Base-by-base conservation (phyloP, 2,329 filamentous ascomycete species). In the Talaromyces funiculosus region DNA sequence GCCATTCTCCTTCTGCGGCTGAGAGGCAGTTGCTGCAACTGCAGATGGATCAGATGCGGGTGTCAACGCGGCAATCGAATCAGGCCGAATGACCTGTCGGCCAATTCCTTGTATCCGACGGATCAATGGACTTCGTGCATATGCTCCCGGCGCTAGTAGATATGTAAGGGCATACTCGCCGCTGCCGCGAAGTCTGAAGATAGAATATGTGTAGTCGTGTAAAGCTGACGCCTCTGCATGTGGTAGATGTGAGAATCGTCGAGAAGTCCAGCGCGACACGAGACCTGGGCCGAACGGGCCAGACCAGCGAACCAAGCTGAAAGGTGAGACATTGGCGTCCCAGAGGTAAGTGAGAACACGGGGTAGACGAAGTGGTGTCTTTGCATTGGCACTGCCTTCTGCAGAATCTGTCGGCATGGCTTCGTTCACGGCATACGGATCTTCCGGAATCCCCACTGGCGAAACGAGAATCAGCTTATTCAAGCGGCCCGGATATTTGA, bases 401-500 rank as follows among this genome's bases (percentile, higher is more conserved):
- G 87, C 84, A 37, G 81, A 79, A 1, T 89, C 88, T 56, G 93
- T 90, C 0, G 92, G 90, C 79, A 97, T 85, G 2, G 86, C 86
- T 10, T 90, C 87, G 66, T 84, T 86, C 61, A 94, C 86, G 4
- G 93, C 94, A 69, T 93, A 93, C 0, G 94, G 94, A 68, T 99
- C 91, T 71, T 96, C 92, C 1, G 94, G 94, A 7, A 99, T 89
- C 20, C 94, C 94, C 20, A 97, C 94, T 0, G 94, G 94, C 0
- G 91, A 96, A 0, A 91, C 94, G 31, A 99, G 83, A 64, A 99
- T 96, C 64, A 99, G 84, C 78, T 99, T 99, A 78, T 99, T 96
- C 35, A 99, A 78, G 66, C 86, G 90, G 14, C 93, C 93, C 0
- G 94, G 94, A 70, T 99, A 99, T 74, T 99, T 99, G 62, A 97